A percentile compares a stretch with the other conserved stretches of the same genome.
Conservation (phyloP, 2,329 filamentous ascomycete genomes). For the Fusarium sp. region DNA sequence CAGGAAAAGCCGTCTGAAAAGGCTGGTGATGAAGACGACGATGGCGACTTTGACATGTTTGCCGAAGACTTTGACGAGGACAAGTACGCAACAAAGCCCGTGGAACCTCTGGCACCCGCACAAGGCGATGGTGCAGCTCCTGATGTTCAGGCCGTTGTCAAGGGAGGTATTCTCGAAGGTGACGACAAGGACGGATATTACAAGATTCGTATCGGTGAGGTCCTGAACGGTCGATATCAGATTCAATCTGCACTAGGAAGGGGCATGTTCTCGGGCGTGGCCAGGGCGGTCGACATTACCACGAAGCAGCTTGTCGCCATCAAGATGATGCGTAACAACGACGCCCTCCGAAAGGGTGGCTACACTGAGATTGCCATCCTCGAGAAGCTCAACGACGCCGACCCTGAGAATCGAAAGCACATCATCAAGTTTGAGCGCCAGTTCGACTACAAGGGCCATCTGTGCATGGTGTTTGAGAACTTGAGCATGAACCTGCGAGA, state of each 20-base stretch:
- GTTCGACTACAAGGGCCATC: slow-evolving; percentile 94
- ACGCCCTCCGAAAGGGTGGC: slow-evolving; percentile 89
- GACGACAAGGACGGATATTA: slow-evolving; percentile 97
- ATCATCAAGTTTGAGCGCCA: slow-evolving; percentile 87
- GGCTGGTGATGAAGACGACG: slow-evolving; percentile 58
- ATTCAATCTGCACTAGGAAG: slow-evolving; percentile 88
- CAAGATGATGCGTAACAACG: slow-evolving; percentile 98
- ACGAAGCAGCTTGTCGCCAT: slow-evolving; percentile 86
- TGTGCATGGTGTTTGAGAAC: slow-evolving; percentile 98
- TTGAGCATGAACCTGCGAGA: slow-evolving; percentile 93
- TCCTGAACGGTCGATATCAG: slow-evolving; percentile 90
- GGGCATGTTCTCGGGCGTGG: slow-evolving; percentile 98
- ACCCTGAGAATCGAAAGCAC: slow-evolving; percentile 91
- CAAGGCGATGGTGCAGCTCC: slow-evolving; percentile 60
- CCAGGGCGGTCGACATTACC: slow-evolving; percentile 82
- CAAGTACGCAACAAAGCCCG: slow-evolving; percentile 68
- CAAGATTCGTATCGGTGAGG: slow-evolving; percentile 90
- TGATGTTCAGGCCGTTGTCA: slow-evolving; percentile 71
- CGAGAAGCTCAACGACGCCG: slow-evolving; percentile 85
- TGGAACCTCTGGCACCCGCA: slow-evolving; percentile 48
- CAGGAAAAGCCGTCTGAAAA: slow-evolving; percentile 45
- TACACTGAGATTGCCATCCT: slow-evolving; percentile 95
- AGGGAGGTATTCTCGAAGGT: slow-evolving; percentile 86
- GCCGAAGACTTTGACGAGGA: slow-evolving; percentile 81
- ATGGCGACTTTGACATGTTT: slow-evolving; percentile 83